These are phyloP conservation scores for Ochromonas danica DNA, from an alignment of 108 stramenopile species.

Conservation along the genomic window DNA sequence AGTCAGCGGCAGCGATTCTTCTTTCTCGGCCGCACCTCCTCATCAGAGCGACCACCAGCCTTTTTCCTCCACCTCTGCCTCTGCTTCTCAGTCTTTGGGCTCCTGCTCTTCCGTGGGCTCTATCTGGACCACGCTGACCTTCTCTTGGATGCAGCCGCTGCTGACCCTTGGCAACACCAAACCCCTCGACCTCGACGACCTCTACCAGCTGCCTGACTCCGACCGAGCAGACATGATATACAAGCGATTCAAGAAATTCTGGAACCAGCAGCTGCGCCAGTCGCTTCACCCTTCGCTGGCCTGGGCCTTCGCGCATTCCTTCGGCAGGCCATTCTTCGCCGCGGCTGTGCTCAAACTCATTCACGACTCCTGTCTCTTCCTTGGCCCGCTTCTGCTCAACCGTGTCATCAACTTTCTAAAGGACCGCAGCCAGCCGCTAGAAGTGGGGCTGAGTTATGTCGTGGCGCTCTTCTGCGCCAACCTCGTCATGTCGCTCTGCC, in stretches of 20 bases:
- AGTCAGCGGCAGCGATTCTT: too few relatives aligned
- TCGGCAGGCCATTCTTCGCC: conserved; percentile 62
- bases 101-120: too few relatives aligned
- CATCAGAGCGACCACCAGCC: too few relatives aligned
- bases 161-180: not conserved
- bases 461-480: conserved; percentile 16
- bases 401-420: conserved; percentile 47
- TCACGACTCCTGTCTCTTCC: conserved; percentile 23
- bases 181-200: conserved; percentile 64
- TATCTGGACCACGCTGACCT: conserved; percentile 3
- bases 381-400: conserved; percentile 34
- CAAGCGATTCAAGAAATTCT: conserved; percentile 51
- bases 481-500: conserved; percentile 53
- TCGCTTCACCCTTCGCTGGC: conserved; percentile 4
- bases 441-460: not conserved
- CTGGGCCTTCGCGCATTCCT: not conserved
- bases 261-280: conserved; percentile 58
- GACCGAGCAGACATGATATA: conserved; percentile 59
- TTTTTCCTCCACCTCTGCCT: too few relatives aligned
- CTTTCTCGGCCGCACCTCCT: too few relatives aligned
- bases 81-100: too few relatives aligned
- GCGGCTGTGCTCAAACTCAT: conserved; percentile 69
- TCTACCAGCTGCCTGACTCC: conserved; percentile 65
- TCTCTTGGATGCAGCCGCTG: conserved; percentile 6
- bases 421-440: not conserved